Evolutionary conservation across 805 yeast species (phyloP).

Genomic region (Schizosaccharomyces osmophilus): DNA sequence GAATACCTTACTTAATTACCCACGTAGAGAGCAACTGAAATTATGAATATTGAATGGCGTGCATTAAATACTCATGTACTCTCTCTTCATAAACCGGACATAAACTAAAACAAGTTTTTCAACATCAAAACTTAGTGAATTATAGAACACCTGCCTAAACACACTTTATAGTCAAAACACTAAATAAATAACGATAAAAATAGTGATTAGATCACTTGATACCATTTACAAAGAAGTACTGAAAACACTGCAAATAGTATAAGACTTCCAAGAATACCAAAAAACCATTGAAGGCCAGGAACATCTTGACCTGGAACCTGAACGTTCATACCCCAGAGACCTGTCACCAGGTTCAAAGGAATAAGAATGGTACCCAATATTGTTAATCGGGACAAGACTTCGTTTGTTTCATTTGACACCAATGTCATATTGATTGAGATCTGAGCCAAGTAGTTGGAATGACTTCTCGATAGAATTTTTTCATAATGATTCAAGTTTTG

Average conservation of each 20-base stretch:
- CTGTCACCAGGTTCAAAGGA: constrained; percentile 87
- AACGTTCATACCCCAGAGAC: constrained; percentile 97
- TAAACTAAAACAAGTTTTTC: no score
- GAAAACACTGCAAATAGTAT: neutral
- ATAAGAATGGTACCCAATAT: constrained; percentile 70
- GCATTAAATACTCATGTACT: no score
- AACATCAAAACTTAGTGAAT: no score
- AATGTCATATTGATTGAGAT: constrained; percentile 93
- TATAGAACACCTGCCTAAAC: no score
- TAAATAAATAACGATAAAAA: neutral
- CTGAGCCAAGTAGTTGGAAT: constrained; percentile 86
- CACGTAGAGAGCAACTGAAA: no score
- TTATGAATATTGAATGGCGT: no score
- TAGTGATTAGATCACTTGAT: neutral
- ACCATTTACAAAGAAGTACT: constrained; percentile 1
- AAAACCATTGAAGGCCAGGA: constrained; percentile 43
- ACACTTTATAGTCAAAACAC: neutral
- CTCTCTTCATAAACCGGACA: no score
- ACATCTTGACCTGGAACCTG: constrained; percentile 73
- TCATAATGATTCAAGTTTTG: constrained; percentile 87
- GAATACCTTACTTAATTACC: no score
- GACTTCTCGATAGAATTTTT: constrained; percentile 78
- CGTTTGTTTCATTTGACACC: constrained; percentile 75
- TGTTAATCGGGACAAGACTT: constrained; percentile 1
- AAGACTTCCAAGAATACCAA: constrained; percentile 13